Conservation (phyloP, 2,329 filamentous ascomycete genomes). For the Pseudogymnoascus sp. region DNA sequence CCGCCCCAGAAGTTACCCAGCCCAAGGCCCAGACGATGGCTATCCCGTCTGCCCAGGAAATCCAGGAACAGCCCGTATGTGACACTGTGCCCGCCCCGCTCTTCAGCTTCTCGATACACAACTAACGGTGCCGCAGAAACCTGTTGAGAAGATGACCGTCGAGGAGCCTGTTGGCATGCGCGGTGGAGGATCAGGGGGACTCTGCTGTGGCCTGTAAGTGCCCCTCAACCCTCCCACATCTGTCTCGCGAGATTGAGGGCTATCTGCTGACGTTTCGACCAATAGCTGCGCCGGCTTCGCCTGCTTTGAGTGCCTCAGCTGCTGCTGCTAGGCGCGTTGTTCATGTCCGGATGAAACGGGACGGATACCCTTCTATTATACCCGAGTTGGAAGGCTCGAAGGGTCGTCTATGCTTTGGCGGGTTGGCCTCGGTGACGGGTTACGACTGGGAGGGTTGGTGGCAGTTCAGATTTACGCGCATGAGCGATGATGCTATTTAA, state of each 20-base stretch:
- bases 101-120: background rate
- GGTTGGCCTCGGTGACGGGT: constrained; percentile 11
- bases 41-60: constrained; percentile 1
- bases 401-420: background rate
- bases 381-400: background rate
- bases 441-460: background rate
- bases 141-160: constrained; percentile 11
- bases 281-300: constrained; percentile 18
- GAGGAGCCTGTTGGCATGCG: constrained; percentile 15
- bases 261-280: background rate
- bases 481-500: constrained; percentile 1
- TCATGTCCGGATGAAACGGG: background rate
- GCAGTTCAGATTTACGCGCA: background rate
- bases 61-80: constrained; percentile 18
- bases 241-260: background rate
- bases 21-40: constrained; percentile 8
- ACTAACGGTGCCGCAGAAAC: constrained; percentile 5
- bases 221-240: background rate
- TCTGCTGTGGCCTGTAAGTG: constrained; percentile 20
- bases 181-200: constrained; percentile 18
- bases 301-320: constrained; percentile 21
- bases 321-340: constrained; percentile 16
- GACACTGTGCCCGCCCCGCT: background rate
- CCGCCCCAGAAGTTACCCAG: constrained; percentile 6
- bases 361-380: background rate